Conservation (phyloP, 177 flowering plant species). For the Vitis hybrid region DNA sequence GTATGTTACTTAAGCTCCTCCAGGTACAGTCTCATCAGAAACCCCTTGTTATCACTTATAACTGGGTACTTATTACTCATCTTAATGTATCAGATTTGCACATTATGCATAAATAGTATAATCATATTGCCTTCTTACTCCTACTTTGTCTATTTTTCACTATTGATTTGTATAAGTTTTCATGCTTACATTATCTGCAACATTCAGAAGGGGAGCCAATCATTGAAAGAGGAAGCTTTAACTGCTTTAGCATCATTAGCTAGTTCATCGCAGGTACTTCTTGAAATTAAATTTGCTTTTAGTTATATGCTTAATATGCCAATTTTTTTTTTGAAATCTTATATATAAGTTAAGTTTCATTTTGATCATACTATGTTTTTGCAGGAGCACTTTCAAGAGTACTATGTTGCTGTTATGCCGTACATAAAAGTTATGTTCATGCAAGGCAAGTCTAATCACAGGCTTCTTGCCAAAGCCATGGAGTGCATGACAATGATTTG, state of each 20-base stretch:
- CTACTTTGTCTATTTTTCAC: too few relatives aligned
- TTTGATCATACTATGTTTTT: neutral
- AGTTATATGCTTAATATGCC: too few relatives aligned
- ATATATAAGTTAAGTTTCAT: too few relatives aligned
- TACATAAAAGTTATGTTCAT: slow-evolving; percentile 83
- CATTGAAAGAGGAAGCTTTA: slow-evolving; percentile 98
- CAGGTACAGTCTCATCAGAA: slow-evolving; percentile 50
- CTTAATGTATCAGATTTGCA: too few relatives aligned
- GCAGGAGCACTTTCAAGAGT: slow-evolving; percentile 92
- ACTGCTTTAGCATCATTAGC: slow-evolving; percentile 99
- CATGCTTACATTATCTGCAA: too few relatives aligned
- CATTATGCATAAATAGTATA: too few relatives aligned
- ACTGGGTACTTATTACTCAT: too few relatives aligned
- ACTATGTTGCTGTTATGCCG: slow-evolving; percentile 97
- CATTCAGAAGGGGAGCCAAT: slow-evolving; percentile 85
- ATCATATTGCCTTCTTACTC: too few relatives aligned
- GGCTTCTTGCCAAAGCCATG: slow-evolving; percentile 99
- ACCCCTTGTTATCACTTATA: neutral
- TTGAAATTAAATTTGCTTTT: neutral
- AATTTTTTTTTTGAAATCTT: too few relatives aligned
- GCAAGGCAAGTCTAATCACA: slow-evolving; percentile 87
- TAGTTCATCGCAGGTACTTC: slow-evolving; percentile 92
- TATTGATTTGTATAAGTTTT: too few relatives aligned
- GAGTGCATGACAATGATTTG: slow-evolving; percentile 98
- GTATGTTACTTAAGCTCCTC: slow-evolving; percentile 88